phyloP scores from a whole-genome alignment of 768 basidiomycete genomes.

The Clitopilus hobsonii region DNA sequence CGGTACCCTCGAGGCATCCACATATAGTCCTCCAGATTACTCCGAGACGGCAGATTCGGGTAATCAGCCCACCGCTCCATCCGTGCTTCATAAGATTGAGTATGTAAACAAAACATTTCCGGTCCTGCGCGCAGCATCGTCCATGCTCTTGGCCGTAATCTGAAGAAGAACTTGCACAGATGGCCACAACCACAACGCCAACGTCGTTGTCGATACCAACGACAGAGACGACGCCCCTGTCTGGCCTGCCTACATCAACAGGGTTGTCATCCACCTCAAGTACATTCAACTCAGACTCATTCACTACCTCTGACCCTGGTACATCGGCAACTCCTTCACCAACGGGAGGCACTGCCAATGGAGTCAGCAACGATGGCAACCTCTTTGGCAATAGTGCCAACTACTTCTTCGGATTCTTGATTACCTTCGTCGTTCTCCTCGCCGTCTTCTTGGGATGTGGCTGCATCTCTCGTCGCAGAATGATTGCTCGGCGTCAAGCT shows the following conservation, averaged over 20 bases:
- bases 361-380: conserved; percentile 4
- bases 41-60: neutral
- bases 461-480: conserved; percentile 39
- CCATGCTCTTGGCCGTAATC: neutral
- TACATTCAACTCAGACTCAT: neutral
- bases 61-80: neutral
- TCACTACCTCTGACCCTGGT: conserved; percentile 1
- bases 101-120: neutral
- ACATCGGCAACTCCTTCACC: neutral
- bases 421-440: conserved; percentile 42
- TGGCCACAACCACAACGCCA: neutral
- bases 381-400: conserved; percentile 26
- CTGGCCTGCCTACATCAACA: neutral
- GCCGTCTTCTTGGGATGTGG: conserved; percentile 50
- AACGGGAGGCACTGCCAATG: neutral
- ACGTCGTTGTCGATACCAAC: neutral
- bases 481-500: conserved; percentile 20
- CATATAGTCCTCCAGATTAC: neutral
- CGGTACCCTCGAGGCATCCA: neutral
- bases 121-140: neutral
- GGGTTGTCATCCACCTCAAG: conserved; percentile 1
- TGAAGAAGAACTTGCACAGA: neutral
- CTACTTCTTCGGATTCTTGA: conserved; percentile 51
- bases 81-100: neutral
- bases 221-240: neutral